Conservation (phyloP, 140 eudicot genomes). For the Erigeron philadelphicus region DNA sequence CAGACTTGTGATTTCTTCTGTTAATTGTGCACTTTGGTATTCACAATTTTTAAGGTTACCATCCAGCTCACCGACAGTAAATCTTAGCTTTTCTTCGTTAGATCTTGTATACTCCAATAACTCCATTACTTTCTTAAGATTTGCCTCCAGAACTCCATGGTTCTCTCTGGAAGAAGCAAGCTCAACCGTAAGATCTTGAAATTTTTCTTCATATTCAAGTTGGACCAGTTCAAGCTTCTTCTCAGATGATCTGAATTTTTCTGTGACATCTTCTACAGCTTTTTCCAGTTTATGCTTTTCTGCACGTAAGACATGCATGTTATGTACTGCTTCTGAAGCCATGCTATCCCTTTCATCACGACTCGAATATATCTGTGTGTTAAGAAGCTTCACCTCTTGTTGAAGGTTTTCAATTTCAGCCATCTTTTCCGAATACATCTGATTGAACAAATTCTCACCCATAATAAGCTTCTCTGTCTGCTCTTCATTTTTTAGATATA, state of each 20-base stretch:
- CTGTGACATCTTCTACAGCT: constrained; percentile 35
- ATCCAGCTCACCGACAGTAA: constrained; percentile 38
- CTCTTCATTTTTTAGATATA: constrained; percentile 30
- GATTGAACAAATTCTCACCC: constrained; percentile 31
- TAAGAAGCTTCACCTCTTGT: constrained; percentile 41
- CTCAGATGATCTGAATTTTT: constrained; percentile 32
- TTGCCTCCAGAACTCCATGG: constrained; percentile 36
- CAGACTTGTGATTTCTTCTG: constrained; percentile 53
- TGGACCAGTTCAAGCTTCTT: constrained; percentile 31
- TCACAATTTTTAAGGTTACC: constrained; percentile 40
- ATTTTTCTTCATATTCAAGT: constrained; percentile 39
- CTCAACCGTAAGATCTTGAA: constrained; percentile 32
- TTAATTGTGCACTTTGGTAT: constrained; percentile 43
- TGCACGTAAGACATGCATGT: constrained; percentile 47
- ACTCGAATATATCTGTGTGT: constrained; percentile 40
- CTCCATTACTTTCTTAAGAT: constrained; percentile 36
- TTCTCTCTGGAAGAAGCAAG: constrained; percentile 40
- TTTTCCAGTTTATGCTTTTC: constrained; percentile 39
- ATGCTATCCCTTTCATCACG: constrained; percentile 41
- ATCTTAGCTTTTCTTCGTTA: constrained; percentile 46
- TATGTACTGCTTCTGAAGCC: constrained; percentile 44
- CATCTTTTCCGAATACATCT: constrained; percentile 40
- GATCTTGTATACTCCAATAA: constrained; percentile 35
- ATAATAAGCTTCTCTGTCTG: constrained; percentile 45
- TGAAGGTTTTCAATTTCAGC: constrained; percentile 46